A percentile compares a stretch with the other conserved stretches of the same genome.
Evolutionary conservation across 495 filamentous ascomycete genomes (phyloP).

Genomic region (Penicillium canescens): DNA sequence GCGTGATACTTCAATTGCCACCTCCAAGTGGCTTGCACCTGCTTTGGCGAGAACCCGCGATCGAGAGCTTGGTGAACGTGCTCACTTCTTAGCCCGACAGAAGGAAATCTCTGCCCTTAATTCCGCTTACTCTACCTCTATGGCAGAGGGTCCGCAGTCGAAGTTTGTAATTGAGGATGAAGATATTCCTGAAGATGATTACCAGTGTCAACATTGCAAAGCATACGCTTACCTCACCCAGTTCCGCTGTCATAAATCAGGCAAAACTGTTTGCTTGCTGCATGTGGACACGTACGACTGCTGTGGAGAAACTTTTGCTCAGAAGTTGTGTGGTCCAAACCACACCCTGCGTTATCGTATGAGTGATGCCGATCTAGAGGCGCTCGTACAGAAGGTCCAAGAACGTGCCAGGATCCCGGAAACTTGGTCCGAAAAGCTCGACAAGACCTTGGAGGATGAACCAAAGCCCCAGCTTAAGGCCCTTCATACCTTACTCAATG

Average conservation of each 20-base stretch:
- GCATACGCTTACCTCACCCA: slow-evolving; percentile 88
- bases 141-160: slow-evolving; percentile 38
- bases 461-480: slow-evolving; percentile 82
- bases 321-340: slow-evolving; percentile 59
- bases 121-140: slow-evolving; percentile 38
- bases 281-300: slow-evolving; percentile 80
- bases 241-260: slow-evolving; percentile 76
- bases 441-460: slow-evolving; percentile 78
- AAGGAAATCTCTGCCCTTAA: slow-evolving; percentile 51
- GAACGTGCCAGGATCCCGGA: slow-evolving; percentile 87
- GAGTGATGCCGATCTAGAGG: slow-evolving; percentile 66
- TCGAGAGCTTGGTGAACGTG: slow-evolving; percentile 69
- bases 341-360: slow-evolving; percentile 76
- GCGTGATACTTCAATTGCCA: slow-evolving; percentile 81
- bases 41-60: slow-evolving; percentile 75
- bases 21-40: slow-evolving; percentile 90
- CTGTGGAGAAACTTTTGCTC: slow-evolving; percentile 64
- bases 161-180: slow-evolving; percentile 59
- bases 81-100: slow-evolving; percentile 66
- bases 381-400: slow-evolving; percentile 70
- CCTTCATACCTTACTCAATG: slow-evolving; percentile 78
- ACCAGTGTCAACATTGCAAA: slow-evolving; percentile 90
- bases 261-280: slow-evolving; percentile 73
- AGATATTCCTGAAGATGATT: slow-evolving; percentile 84
- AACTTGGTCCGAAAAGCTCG: slow-evolving; percentile 87